Base-by-base conservation (phyloP, 495 filamentous ascomycete genomes). In the Penicillium chermesinum region DNA sequence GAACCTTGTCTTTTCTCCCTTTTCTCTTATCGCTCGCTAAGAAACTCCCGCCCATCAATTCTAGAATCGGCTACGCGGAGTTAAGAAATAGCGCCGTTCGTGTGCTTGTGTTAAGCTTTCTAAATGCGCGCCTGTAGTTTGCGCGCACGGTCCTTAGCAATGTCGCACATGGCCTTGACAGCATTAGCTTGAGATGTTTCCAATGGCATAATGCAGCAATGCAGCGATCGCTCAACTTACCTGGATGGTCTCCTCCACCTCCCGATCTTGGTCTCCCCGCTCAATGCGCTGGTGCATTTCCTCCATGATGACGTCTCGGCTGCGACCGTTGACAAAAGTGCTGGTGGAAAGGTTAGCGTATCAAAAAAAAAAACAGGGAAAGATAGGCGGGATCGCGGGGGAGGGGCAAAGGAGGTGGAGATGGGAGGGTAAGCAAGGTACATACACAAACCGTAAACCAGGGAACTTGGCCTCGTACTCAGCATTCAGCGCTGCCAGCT, bases 241-340 rank as follows among this genome's bases (percentile, higher is more conserved):
- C 78, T 86, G 76, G 48, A 96, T 88, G 17, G 78, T 88, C 56
- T 85, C 88, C 52, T 63, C 62, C 53, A 87, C 78, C 66, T 96
- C 93, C 12, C 63, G 67, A 44, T 79, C 72, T 25, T 79, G 61
- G 66, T 94, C 77, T 7, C 76, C 81, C 47, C 83, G 73, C 14
- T 73, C 78, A 63, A 95, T 95, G 48, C 93, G 75, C 50, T 72
- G 59, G 42, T 79, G 73, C 87, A 96, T 96, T 64, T 96, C 86
- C 46, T 79, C 76, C 85, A 96, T 87, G 34, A 98, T 85, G 47
- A 78, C 75, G 16, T 72, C 70, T 37, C 89, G 75, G 48, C 75
- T 71, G 52, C 89, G 77, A 15, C 90, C 89, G 69, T 95, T 89
- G 44, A 96, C 93, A 68, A 94, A 98, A 7, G 88, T 82, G 39